Conservation (phyloP, 805 yeast genomes). For the Yamadazyma endophytica region DNA sequence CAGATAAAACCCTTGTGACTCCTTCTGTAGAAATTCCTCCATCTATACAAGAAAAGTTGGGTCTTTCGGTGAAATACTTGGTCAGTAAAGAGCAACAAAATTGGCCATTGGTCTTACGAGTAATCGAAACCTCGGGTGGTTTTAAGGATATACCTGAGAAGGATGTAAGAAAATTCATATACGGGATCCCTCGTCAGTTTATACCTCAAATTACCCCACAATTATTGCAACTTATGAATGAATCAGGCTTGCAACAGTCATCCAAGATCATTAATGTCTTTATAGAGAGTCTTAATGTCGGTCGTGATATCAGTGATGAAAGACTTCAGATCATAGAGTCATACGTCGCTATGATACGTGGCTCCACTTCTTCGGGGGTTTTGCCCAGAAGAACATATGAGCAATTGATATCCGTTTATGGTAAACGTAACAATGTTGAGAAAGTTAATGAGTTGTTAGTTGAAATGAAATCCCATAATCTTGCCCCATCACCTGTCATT, state of each 20-base stretch:
- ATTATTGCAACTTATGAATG: constrained; percentile 32
- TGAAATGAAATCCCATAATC: constrained; percentile 32
- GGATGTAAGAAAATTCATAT: constrained; percentile 35
- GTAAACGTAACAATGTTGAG: constrained; percentile 33
- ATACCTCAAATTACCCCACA: constrained; percentile 28
- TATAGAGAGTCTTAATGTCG: constrained; percentile 29
- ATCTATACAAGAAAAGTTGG: constrained; percentile 31
- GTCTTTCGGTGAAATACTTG: constrained; percentile 36
- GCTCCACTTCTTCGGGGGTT: constrained; percentile 1
- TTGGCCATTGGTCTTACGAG: constrained; percentile 46
- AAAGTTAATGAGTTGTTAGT: constrained; percentile 34
- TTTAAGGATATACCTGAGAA: constrained; percentile 22
- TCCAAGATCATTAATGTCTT: constrained; percentile 32
- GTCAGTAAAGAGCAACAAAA: constrained; percentile 36
- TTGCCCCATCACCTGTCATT: constrained; percentile 42
- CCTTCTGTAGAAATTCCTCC: constrained; percentile 31
- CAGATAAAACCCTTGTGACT: constrained; percentile 12
- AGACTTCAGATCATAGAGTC: constrained; percentile 26
- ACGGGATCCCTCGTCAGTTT: constrained; percentile 37
- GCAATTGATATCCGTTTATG: constrained; percentile 42
- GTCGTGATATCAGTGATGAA: constrained; percentile 13
- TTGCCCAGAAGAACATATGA: constrained; percentile 42
- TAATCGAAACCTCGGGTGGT: constrained; percentile 32
- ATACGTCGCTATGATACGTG: constrained; percentile 23
- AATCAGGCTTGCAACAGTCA: constrained; percentile 27